Base-by-base conservation (phyloP, 768 basidiomycete species). In the Favolaschia claudopus region DNA sequence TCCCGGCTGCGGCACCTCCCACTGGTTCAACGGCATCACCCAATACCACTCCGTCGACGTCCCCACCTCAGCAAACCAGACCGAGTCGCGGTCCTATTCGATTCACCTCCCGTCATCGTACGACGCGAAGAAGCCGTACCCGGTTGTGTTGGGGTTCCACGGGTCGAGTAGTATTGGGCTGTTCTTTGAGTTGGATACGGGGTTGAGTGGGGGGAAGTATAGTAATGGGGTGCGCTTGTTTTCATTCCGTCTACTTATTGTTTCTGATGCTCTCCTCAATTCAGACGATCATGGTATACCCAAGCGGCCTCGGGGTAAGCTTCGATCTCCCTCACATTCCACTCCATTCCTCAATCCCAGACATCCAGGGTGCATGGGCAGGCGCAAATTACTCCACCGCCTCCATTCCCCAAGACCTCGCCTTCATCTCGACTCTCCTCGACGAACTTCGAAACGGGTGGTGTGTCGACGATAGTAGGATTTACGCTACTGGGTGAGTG, bases 281-380 rank as follows among this genome's bases (percentile, higher is more conserved):
- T n/a, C 19, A 61, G 47, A 61, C 55, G 47, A 61, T 61, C 33
- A 61, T 61, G 53, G 46, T 61, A 10, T 61, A 61, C 24, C 60
- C 60, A 8, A 50, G 50, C 20, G 60, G 60, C 17, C n/a, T 61
- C 47, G 54, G 53, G 8, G 52, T 53, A 25, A 22, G 59, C 25
- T 24, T 20, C 27, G 27, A 12, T 48, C 19, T 2, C 19, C 27
- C 5, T 20, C 10, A n/a, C 49, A 0, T 13, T 15, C 24, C 27
- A 7, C 22, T 28, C 34, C 24, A 24, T 13, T 19, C 13, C 20
- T 47, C 22, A 25, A n/a, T 9, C 9, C n/a, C 8, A 10, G 17
- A 28, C 15, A 19, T 37, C 24, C 22, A 61, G 47, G 54, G 60
- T n/a, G 54, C 54, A 13, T 58, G 55, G 61, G 61, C 61, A 14